Evolutionary conservation across 2,329 filamentous ascomycete species (phyloP).

Genomic region (Coniochaeta ligniaria): DNA sequence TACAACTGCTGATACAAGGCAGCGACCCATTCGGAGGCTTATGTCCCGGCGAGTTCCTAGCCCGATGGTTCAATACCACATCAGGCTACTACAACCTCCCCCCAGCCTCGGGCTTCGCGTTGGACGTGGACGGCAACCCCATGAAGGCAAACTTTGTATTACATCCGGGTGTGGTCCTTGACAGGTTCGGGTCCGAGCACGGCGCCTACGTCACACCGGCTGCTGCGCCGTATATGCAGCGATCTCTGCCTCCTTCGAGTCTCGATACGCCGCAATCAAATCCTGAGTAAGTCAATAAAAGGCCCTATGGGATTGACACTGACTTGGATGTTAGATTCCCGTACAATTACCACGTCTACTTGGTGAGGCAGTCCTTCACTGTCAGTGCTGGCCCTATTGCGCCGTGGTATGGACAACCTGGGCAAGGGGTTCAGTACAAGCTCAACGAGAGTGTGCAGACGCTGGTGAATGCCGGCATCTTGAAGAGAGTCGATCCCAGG

Average conservation of each 20-base stretch:
- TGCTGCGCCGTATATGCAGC: constrained; percentile 33
- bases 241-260: constrained; percentile 37
- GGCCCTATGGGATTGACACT: background rate
- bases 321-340: constrained; percentile 21
- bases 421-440: constrained; percentile 30
- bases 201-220: constrained; percentile 34
- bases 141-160: constrained; percentile 35
- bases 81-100: constrained; percentile 28
- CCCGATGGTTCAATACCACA: constrained; percentile 20
- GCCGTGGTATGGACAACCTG: constrained; percentile 43
- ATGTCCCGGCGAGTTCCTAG: constrained; percentile 30
- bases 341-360: constrained; percentile 42
- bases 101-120: constrained; percentile 30
- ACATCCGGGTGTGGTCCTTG: constrained; percentile 31
- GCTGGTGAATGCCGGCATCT: constrained; percentile 23
- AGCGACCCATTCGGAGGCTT: constrained; percentile 13
- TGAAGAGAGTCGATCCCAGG: constrained; percentile 20
- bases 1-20: background rate
- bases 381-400: constrained; percentile 37
- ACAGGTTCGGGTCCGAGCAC: constrained; percentile 39
- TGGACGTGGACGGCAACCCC: constrained; percentile 22
- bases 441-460: constrained; percentile 18
- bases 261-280: constrained; percentile 26
- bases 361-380: constrained; percentile 29
- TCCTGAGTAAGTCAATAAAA: constrained; percentile 11